A percentile compares a stretch with the other conserved stretches of the same genome.
Evolutionary conservation across 805 yeast genomes (phyloP).

Genomic region (Pichia scutulata): DNA sequence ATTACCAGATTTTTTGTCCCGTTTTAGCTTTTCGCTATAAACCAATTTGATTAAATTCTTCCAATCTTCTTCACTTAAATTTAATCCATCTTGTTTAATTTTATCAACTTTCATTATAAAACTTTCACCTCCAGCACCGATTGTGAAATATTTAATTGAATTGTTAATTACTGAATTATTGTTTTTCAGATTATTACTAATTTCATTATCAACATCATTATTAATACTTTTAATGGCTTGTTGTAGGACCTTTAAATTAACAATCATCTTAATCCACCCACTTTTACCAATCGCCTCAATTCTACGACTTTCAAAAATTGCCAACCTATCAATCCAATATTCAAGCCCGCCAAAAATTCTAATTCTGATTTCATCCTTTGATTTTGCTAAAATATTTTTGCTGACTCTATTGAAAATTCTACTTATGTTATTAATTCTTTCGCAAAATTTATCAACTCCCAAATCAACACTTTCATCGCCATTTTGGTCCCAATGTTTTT

Average conservation of each 20-base stretch:
- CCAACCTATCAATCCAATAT: conserved; percentile 37
- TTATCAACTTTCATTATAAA: conserved; percentile 4
- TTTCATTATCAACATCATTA: conserved; percentile 4
- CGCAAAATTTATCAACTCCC: conserved; percentile 13
- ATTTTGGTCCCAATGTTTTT: conserved; percentile 4
- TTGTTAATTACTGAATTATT: conserved; percentile 12
- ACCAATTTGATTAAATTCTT: conserved; percentile 47
- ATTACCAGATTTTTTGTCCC: conserved; percentile 6
- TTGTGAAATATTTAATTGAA: conserved; percentile 49
- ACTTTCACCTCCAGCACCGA: conserved; percentile 19
- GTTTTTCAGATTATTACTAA: background rate
- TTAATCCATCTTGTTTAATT: conserved; percentile 1
- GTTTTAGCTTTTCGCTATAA: conserved; percentile 31
- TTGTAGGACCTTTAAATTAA: conserved; percentile 59
- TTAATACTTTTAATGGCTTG: conserved; percentile 57
- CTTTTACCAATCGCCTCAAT: conserved; percentile 44
- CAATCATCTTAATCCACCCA: conserved; percentile 52
- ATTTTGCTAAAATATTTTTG: conserved; percentile 3
- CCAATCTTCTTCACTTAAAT: conserved; percentile 37
- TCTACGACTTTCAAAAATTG: conserved; percentile 45
- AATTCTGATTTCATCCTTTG: conserved; percentile 6
- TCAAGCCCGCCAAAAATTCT: conserved; percentile 14
- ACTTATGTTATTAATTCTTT: conserved; percentile 9
- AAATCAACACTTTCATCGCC: conserved; percentile 12
- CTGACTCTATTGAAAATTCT: conserved; percentile 10